phyloP scores from a whole-genome alignment of 129 eudicot genomes.

The Flaveria bidentis region DNA sequence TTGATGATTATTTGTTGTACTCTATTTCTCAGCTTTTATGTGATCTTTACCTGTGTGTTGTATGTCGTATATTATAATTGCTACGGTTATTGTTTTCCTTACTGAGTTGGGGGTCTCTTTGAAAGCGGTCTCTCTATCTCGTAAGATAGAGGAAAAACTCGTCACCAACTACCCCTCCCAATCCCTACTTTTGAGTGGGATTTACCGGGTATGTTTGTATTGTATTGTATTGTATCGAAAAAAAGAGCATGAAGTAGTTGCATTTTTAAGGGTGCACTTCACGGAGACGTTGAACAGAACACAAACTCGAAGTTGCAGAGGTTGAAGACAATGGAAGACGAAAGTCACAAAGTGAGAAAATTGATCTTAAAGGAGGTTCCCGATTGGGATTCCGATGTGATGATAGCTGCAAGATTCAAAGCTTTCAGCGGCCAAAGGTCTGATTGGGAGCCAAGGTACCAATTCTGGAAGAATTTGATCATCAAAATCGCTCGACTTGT shows the following conservation, averaged over 20 bases:
- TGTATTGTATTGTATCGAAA: no score
- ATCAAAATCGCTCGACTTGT: constrained; percentile 64
- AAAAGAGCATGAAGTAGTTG: not conserved
- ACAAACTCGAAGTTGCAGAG: not conserved
- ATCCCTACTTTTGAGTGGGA: no score
- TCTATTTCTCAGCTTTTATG: no score
- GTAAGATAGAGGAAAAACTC: no score
- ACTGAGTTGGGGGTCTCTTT: no score
- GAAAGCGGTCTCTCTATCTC: no score
- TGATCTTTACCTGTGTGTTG: no score
- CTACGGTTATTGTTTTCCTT: no score
- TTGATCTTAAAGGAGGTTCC: constrained; percentile 40
- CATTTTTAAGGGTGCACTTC: not conserved
- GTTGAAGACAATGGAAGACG: constrained; percentile 26
- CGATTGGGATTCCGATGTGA: constrained; percentile 65
- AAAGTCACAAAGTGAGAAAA: constrained; percentile 25
- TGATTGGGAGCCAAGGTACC: constrained; percentile 75
- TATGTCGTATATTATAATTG: no score
- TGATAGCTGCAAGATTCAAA: constrained; percentile 55
- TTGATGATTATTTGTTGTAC: no score
- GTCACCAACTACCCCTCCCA: no score
- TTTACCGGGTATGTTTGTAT: no score
- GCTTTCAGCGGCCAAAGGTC: constrained; percentile 84
- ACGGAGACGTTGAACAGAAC: not conserved
- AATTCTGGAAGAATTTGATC: constrained; percentile 80